phyloP scores from a whole-genome alignment of 345 rosid species.

The Aquilaria malaccensis region DNA sequence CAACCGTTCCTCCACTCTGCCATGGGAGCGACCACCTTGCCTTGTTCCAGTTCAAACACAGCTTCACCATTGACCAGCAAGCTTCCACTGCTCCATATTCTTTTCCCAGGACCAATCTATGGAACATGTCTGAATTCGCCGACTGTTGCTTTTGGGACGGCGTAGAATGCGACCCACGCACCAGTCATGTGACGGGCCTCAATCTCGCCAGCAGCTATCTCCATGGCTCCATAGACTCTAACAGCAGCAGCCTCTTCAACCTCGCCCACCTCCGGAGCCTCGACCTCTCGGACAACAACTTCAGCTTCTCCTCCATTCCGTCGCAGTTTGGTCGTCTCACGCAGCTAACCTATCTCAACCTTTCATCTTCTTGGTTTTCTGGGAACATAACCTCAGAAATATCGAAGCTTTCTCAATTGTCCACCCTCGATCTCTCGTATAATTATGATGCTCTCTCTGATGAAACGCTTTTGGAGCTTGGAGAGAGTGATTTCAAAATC shows the following conservation, averaged over 20 bases:
- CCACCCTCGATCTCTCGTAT: constrained; percentile 15
- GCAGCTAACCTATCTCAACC: constrained; percentile 4
- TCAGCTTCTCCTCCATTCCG: constrained; percentile 3
- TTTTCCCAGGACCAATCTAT: constrained; percentile 9
- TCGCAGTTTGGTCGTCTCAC: not conserved
- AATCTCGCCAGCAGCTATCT: constrained; percentile 15
- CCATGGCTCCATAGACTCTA: constrained; percentile 13
- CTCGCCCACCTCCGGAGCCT: constrained; percentile 10
- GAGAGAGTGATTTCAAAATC: not conserved
- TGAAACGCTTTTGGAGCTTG: not conserved
- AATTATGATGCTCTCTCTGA: not conserved
- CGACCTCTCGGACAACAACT: constrained; percentile 5
- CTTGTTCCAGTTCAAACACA: constrained; percentile 8
- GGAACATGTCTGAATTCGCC: constrained; percentile 2
- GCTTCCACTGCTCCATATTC: not conserved
- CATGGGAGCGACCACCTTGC: constrained; percentile 3
- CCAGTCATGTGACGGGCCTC: constrained; percentile 13
- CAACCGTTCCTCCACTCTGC: not conserved
- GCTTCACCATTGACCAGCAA: constrained; percentile 1
- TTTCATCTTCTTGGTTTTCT: not conserved
- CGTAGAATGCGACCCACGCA: constrained; percentile 8
- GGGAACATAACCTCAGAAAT: constrained; percentile 18
- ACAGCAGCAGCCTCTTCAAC: constrained; percentile 7
- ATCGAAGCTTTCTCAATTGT: constrained; percentile 10
- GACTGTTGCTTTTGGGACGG: constrained; percentile 13